Evolutionary conservation across 2,329 filamentous ascomycete species (phyloP).

Genomic region (Drechslera avenae): DNA sequence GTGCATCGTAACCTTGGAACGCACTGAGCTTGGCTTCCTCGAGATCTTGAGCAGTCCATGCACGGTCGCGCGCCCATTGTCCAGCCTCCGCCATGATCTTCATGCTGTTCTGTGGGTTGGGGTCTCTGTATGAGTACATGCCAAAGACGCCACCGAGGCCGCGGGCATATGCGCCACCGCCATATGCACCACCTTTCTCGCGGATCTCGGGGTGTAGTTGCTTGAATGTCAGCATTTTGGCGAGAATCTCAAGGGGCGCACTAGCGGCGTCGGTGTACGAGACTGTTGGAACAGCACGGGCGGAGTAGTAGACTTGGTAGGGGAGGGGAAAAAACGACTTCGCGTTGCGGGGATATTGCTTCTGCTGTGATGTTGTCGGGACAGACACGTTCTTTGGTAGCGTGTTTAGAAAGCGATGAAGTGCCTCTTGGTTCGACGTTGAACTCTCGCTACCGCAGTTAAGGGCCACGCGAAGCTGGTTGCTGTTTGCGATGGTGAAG

Average conservation of each 20-base stretch:
- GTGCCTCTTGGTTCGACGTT: constrained; percentile 68
- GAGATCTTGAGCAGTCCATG: constrained; percentile 82
- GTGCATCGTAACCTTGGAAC: constrained; percentile 91
- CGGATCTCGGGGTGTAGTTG: constrained; percentile 96
- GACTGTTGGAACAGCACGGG: constrained; percentile 78
- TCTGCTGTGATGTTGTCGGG: constrained; percentile 37
- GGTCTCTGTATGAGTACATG: constrained; percentile 96
- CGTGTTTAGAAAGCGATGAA: constrained; percentile 71
- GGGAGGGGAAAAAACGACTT: constrained; percentile 93
- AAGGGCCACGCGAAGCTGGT: constrained; percentile 75
- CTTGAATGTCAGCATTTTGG: constrained; percentile 93
- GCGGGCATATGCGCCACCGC: constrained; percentile 83
- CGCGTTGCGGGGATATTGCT: constrained; percentile 49
- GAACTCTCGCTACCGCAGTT: constrained; percentile 82
- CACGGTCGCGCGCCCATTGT: constrained; percentile 77
- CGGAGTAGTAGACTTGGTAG: constrained; percentile 96
- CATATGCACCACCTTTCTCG: constrained; percentile 96
- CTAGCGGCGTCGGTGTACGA: constrained; percentile 78
- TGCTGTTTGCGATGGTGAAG: constrained; percentile 71
- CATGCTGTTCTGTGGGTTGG: constrained; percentile 88
- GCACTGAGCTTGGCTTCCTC: constrained; percentile 96
- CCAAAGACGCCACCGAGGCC: constrained; percentile 85
- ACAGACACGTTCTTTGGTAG: constrained; percentile 54
- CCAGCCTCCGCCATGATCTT: constrained; percentile 84
- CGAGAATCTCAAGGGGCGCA: constrained; percentile 83